Evolutionary conservation across 2,329 filamentous ascomycete genomes (phyloP).

Genomic region (Westerdykella sp.): DNA sequence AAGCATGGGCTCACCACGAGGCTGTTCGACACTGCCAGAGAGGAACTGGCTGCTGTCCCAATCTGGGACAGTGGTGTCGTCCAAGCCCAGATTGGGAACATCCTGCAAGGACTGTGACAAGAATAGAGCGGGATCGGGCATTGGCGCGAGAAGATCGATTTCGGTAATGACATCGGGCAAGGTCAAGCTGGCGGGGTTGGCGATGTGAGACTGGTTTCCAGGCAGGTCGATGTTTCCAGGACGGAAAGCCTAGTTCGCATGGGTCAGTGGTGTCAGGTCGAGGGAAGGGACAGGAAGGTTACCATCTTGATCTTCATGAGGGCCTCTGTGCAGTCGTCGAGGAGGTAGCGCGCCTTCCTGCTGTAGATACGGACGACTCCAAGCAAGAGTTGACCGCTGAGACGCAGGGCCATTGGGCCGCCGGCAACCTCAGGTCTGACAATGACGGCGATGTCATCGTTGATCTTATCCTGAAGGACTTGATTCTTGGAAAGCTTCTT

Average conservation of each 20-base stretch:
- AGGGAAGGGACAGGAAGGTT: constrained; percentile 11
- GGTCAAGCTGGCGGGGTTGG: constrained; percentile 78
- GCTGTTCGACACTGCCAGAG: constrained; percentile 56
- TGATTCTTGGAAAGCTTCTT: constrained; percentile 97
- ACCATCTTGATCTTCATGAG: constrained; percentile 99
- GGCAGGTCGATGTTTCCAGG: constrained; percentile 94
- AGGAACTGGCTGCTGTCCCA: constrained; percentile 72
- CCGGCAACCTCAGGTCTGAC: constrained; percentile 66
- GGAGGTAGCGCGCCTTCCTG: constrained; percentile 88
- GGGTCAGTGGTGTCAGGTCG: constrained; percentile 22
- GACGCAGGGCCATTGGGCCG: constrained; percentile 86
- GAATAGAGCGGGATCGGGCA: constrained; percentile 81
- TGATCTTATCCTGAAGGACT: constrained; percentile 88
- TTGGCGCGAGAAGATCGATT: constrained; percentile 70
- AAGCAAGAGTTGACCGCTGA: constrained; percentile 88
- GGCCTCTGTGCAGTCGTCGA: constrained; percentile 97
- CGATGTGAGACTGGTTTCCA: constrained; percentile 65
- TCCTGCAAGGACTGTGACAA: constrained; percentile 58
- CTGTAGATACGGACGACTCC: constrained; percentile 98
- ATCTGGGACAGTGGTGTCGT: constrained; percentile 45
- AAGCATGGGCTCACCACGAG: constrained; percentile 44
- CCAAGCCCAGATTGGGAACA: constrained; percentile 42
- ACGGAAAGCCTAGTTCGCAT: constrained; percentile 68
- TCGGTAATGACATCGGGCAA: constrained; percentile 90
- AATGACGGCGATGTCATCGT: constrained; percentile 91